Percentiles rank a stretch among this genome's conserved stretches.
Conservation (phyloP, 495 filamentous ascomycete genomes). For the Endocarpon pusillum region DNA sequence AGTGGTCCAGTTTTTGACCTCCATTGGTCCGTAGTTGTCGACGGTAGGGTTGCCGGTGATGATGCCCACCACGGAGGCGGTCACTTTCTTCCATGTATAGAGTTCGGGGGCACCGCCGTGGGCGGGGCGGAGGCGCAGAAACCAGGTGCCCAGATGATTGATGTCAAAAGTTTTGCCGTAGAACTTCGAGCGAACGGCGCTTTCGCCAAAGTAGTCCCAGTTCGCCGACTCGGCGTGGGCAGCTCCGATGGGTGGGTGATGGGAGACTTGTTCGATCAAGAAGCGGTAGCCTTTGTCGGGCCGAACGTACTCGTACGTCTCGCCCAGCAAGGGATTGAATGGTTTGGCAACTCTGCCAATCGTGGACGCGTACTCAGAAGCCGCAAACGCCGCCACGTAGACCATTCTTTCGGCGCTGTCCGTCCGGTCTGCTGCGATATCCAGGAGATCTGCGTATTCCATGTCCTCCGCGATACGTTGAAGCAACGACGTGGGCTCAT, state of each 20-base stretch:
- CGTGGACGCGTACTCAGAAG: conserved; percentile 90
- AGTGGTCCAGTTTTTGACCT: conserved; percentile 91
- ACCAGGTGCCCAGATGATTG: conserved; percentile 93
- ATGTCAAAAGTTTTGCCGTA: conserved; percentile 96
- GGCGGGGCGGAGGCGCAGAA: conserved; percentile 66
- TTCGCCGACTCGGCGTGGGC: conserved; percentile 83
- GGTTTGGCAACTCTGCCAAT: conserved; percentile 94
- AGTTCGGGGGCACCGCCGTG: conserved; percentile 73
- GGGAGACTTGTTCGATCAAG: conserved; percentile 96
- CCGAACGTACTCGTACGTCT: conserved; percentile 90
- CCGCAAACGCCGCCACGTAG: conserved; percentile 92
- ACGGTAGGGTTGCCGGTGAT: conserved; percentile 92
- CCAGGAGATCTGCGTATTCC: conserved; percentile 88
- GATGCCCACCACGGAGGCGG: conserved; percentile 92
- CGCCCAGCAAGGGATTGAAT: conserved; percentile 89
- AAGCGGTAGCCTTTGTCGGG: conserved; percentile 96
- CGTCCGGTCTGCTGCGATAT: conserved; percentile 67
- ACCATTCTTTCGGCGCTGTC: conserved; percentile 86
- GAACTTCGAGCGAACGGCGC: conserved; percentile 92
- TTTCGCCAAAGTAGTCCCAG: conserved; percentile 97
- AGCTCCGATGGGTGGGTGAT: conserved; percentile 90
- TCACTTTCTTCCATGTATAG: conserved; percentile 98
- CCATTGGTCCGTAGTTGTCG: conserved; percentile 97
- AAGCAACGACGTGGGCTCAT: conserved; percentile 93
- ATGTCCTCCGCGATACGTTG: conserved; percentile 93